These are phyloP conservation scores for Aspergillus fischeri DNA, from an alignment of 2,329 filamentous ascomycete genomes.

Conservation along the genomic window DNA sequence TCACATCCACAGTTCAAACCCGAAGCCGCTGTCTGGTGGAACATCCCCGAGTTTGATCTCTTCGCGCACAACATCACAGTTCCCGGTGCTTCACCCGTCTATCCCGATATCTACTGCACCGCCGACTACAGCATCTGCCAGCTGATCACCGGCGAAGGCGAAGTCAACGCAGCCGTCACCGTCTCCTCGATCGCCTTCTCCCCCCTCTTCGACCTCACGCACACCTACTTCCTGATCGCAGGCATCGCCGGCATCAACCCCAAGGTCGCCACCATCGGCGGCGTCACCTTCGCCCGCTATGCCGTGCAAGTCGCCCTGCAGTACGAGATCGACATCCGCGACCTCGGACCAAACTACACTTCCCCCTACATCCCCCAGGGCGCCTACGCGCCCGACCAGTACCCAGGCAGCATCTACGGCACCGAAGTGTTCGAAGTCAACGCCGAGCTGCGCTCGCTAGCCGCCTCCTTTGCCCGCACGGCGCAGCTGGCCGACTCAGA, in stretches of 20 bases:
- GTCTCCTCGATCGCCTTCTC: conserved; percentile 62
- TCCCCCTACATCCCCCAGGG: conserved; percentile 69
- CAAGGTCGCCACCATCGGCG: conserved; percentile 60
- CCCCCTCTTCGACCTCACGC: conserved; percentile 57
- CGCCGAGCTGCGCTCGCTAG: conserved; percentile 52
- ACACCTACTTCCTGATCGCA: conserved; percentile 67
- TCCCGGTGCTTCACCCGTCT: conserved; percentile 62
- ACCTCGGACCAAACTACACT: conserved; percentile 60
- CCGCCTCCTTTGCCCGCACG: conserved; percentile 48
- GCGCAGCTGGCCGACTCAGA: conserved; percentile 52
- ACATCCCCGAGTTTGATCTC: conserved; percentile 53
- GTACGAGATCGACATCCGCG: conserved; percentile 69
- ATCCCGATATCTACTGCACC: conserved; percentile 62
- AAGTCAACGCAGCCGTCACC: conserved; percentile 70
- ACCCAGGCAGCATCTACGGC: conserved; percentile 59
- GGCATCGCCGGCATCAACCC: conserved; percentile 75
- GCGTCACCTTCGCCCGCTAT: conserved; percentile 65
- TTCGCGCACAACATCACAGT: conserved; percentile 55
- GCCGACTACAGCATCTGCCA: conserved; percentile 61
- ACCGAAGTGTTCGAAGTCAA: conserved; percentile 68
- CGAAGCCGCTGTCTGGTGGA: conserved; percentile 60
- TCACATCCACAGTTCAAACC: conserved; percentile 51
- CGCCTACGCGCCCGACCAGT: conserved; percentile 50
- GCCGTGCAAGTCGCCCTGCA: conserved; percentile 71
- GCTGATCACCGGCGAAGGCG: conserved; percentile 62